phyloP scores from a whole-genome alignment of 2,329 filamentous ascomycete genomes.

The Penicillium sclerotigenum region DNA sequence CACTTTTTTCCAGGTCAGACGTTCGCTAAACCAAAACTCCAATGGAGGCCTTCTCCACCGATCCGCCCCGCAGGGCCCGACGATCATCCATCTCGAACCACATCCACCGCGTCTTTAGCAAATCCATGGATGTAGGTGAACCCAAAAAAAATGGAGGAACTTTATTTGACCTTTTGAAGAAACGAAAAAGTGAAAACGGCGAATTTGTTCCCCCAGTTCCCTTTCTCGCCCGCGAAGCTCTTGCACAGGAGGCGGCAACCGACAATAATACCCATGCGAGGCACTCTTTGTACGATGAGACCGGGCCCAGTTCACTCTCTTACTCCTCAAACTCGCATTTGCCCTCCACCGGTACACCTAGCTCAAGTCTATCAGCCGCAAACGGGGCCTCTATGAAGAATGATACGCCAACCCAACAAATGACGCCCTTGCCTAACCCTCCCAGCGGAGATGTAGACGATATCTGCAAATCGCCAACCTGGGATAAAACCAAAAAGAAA shows the following conservation, averaged over 20 bases:
- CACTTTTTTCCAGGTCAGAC: neutral
- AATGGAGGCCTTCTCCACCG: constrained; percentile 13
- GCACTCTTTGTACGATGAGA: constrained; percentile 12
- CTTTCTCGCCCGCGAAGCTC: neutral
- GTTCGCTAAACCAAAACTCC: neutral
- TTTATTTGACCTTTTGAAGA: constrained; percentile 9
- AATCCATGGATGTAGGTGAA: constrained; percentile 16
- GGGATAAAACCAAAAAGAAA: constrained; percentile 26
- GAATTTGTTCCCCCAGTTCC: neutral
- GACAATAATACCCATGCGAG: neutral
- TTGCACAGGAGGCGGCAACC: neutral
- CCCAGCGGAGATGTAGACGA: constrained; percentile 8
- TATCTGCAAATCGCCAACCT: constrained; percentile 19
- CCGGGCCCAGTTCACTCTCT: constrained; percentile 14
- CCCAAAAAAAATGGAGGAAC: neutral
- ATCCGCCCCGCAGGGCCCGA: constrained; percentile 20
- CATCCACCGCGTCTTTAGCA: constrained; percentile 20
- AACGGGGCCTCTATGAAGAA: constrained; percentile 7
- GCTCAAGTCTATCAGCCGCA: constrained; percentile 16
- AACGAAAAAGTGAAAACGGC: constrained; percentile 1
- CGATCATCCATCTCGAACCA: constrained; percentile 24
- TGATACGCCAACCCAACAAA: constrained; percentile 1
- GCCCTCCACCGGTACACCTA: constrained; percentile 15
- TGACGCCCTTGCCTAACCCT: constrained; percentile 2
- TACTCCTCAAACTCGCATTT: constrained; percentile 18